Percentiles rank a stretch among this genome's conserved stretches.
Conservation (phyloP, 768 basidiomycete species). For the Trametopsis cervina region DNA sequence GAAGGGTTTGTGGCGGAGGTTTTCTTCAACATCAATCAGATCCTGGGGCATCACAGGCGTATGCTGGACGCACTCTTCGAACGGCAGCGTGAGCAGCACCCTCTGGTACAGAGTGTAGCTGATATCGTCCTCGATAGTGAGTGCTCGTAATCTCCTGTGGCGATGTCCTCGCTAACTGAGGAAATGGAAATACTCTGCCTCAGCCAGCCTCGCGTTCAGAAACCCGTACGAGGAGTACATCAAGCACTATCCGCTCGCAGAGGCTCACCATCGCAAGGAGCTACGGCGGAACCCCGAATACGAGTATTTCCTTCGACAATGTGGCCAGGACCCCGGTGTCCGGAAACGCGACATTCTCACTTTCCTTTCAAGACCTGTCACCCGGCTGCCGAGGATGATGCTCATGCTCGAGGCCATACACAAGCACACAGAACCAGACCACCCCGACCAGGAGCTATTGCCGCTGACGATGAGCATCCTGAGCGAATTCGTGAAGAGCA, state of each 20-base stretch:
- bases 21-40: conserved; percentile 74
- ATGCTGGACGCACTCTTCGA: conserved; percentile 70
- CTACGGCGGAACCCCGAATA: conserved; percentile 63
- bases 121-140: conserved; percentile 80
- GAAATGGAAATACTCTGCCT: no score
- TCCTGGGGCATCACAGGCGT: conserved; percentile 58
- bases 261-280: conserved; percentile 75
- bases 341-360: conserved; percentile 74
- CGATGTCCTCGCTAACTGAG: conserved; percentile 1
- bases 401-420: conserved; percentile 66
- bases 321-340: conserved; percentile 56
- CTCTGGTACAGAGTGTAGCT: conserved; percentile 73
- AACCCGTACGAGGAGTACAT: conserved; percentile 74
- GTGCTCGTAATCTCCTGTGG: conserved; percentile 15
- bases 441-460: conserved; percentile 72
- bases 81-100: conserved; percentile 81
- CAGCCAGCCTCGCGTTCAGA: conserved; percentile 40
- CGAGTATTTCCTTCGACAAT: conserved; percentile 55
- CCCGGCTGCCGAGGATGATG: conserved; percentile 76
- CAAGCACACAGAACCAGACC: conserved; percentile 61
- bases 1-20: conserved; percentile 71
- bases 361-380: conserved; percentile 81
- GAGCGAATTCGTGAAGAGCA: conserved; percentile 70
- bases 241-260: conserved; percentile 83
- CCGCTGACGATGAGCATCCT: conserved; percentile 66